These are phyloP conservation scores for Discostella pseudostelligera DNA, from an alignment of 108 stramenopile genomes.

Conservation along the genomic window DNA sequence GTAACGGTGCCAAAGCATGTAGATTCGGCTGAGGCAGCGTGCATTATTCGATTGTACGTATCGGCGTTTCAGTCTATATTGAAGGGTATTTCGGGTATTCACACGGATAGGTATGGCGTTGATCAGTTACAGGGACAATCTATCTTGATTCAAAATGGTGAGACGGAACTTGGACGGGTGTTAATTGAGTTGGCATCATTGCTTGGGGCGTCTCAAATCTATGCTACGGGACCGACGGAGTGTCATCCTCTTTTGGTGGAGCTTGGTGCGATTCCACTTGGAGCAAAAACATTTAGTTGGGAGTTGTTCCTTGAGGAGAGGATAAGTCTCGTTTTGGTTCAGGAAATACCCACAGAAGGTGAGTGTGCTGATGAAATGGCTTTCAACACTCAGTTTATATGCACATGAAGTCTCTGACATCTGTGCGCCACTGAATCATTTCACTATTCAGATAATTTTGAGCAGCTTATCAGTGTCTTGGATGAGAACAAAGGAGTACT, in stretches of 20 bases:
- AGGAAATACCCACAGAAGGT: constrained; percentile 30
- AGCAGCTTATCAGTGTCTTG: constrained; percentile 22
- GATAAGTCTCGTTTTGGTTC: constrained; percentile 26
- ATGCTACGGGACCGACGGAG: constrained; percentile 37
- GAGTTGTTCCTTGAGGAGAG: constrained; percentile 33
- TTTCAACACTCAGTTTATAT: too few relatives aligned
- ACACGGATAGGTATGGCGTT: constrained; percentile 33
- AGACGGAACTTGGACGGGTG: constrained; percentile 41
- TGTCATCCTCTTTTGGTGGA: constrained; percentile 25
- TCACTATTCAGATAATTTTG: constrained; percentile 28
- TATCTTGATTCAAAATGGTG: constrained; percentile 39
- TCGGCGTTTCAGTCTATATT: constrained; percentile 43
- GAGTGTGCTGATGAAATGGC: background rate
- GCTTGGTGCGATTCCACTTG: constrained; percentile 31
- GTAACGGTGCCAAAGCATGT: constrained; percentile 38
- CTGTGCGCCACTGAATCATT: background rate
- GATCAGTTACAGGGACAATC: constrained; percentile 29
- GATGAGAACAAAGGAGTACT: constrained; percentile 16
- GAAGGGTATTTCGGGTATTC: constrained; percentile 1
- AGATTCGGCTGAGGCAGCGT: constrained; percentile 34
- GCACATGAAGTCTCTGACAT: too few relatives aligned
- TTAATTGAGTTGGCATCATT: constrained; percentile 34
- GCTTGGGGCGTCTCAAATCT: constrained; percentile 34
- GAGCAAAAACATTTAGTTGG: constrained; percentile 30
- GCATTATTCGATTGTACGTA: constrained; percentile 34